Base-by-base conservation (phyloP, 75 land plant genomes). In the Pinus albicaulis region DNA sequence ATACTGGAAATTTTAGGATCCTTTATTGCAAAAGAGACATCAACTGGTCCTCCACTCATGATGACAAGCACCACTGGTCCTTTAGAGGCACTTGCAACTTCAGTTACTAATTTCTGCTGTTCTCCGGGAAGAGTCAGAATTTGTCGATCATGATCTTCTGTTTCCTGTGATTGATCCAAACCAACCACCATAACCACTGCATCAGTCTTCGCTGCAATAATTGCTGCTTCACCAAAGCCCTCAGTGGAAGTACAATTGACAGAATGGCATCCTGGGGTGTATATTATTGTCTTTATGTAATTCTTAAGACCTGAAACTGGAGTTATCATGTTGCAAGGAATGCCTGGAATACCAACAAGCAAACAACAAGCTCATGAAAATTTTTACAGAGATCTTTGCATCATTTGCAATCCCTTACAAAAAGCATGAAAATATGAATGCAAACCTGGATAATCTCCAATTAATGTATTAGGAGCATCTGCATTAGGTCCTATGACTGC, bases 1-100 rank as follows among this genome's bases (percentile, higher is more conserved):
- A 96, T 92, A 76, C 94, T 83, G 11, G 80, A 82, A 38, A 96
- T 79, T 20, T 62, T 58, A 19, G 84, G 61, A 77, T 92, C 83
- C 28, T 75, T 36, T 59, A 82, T 79, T 3, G 91, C 94, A 81
- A 93, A 96, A 6, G 86, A 82, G 7, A 96, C 83, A 84, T 96
- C 99, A 20, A 96, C 71, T 0, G 97, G 95, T 20, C 99, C 99
- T 16, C 91, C 99, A 63, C 95, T 88, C 80, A 89, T 85, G 58
- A 96, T 83, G 48, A 96, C 92, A 34, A 96, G 86, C 31, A 92
- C 66, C 59, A 96, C 22, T 13, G 92, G 97, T 48, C 80, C 82
- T 63, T 88, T 87, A 73, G 79, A 89, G n/a, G 71, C 87, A 36
- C 74, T 52, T 3, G 88, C 87, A 61, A 96, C 80, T 55, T 84